Base-by-base conservation (phyloP, 1,139 yeast genomes). In the Saccharomyces hybrid region DNA sequence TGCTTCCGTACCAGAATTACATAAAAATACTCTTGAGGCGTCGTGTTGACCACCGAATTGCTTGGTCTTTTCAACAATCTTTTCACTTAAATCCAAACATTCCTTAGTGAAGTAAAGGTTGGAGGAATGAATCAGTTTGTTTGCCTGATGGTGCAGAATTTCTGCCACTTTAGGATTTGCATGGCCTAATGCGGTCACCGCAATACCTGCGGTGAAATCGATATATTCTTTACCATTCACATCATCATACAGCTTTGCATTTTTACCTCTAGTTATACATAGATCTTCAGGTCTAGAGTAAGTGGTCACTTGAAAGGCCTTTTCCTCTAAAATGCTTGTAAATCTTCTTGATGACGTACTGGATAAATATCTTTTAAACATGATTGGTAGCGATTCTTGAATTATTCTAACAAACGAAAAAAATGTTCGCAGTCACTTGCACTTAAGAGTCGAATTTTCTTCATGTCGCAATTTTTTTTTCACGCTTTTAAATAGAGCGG, bases 1-100 rank as follows among this genome's bases (percentile, higher is more conserved):
- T 54, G 99, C 98, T 72, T 93, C 99, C 7, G 98, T 85, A 50
- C 99, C 99, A 0, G 96, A 86, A 68, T 91, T 93, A 67, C 95
- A 85, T 57, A 93, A 74, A 65, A 93, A 93, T n/a, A 90, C 96
- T 57, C 85, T 77, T 32, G 87, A 76, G 1, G 97, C 96, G 62
- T 83, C 78, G 52, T 76, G 71, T 89, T 89, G 88, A 16, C 95
- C 97, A 13, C 91, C 95, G 47, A 82, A 75, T 47, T 75, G 73
- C 58, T 76, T 76, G 2, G 99, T 93, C 54, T 80, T 78, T 48
- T 81, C 80, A 2, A 93, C 84, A 50, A 93, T 73, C 58, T 83
- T 80, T 61, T 82, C 80, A 58, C 93, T 84, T 60, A 93, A 77
- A 63, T 84, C 86, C 25, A 95, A 86, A 19, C 97, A 88, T 75